phyloP scores from a whole-genome alignment of 805 yeast species.

The Schwanniomyces sp. region DNA sequence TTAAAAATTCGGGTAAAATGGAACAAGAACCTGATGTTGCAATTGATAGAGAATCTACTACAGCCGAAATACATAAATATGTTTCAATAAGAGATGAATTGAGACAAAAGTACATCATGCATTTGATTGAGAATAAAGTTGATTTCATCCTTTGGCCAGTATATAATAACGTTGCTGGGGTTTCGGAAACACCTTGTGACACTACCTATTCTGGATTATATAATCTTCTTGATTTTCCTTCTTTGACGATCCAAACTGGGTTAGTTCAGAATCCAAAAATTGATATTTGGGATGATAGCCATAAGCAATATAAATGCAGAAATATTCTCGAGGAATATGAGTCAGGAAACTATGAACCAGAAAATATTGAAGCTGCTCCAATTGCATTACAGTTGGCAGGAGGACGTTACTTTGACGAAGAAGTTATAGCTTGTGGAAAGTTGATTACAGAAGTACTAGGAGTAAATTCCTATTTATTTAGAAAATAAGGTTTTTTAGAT shows the following conservation, averaged over 20 bases:
- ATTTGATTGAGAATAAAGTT: constrained; percentile 9
- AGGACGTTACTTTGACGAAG: constrained; percentile 57
- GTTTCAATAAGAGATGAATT: constrained; percentile 14
- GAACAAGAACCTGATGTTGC: no score
- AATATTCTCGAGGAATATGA: constrained; percentile 15
- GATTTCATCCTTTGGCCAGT: constrained; percentile 6
- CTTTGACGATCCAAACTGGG: constrained; percentile 35
- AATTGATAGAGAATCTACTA: constrained; percentile 16
- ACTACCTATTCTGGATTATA: constrained; percentile 19
- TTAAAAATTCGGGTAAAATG: constrained; percentile 6
- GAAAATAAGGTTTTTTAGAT: no score
- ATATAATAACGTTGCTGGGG: constrained; percentile 12
- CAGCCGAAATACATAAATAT: constrained; percentile 10
- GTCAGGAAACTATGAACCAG: constrained; percentile 32
- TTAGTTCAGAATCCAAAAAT: constrained; percentile 46
- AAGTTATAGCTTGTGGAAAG: constrained; percentile 44
- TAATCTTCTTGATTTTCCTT: constrained; percentile 18
- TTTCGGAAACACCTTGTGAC: constrained; percentile 14
- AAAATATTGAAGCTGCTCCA: constrained; percentile 51
- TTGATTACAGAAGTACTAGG: constrained; percentile 14
- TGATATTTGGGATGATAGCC: constrained; percentile 11
- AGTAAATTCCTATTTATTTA: no score
- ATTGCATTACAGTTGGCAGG: constrained; percentile 53
- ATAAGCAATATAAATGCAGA: constrained; percentile 8
- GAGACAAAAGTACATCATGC: constrained; percentile 13